phyloP scores from a whole-genome alignment of 2,329 filamentous ascomycete genomes.

The Ascochyta fabae region DNA sequence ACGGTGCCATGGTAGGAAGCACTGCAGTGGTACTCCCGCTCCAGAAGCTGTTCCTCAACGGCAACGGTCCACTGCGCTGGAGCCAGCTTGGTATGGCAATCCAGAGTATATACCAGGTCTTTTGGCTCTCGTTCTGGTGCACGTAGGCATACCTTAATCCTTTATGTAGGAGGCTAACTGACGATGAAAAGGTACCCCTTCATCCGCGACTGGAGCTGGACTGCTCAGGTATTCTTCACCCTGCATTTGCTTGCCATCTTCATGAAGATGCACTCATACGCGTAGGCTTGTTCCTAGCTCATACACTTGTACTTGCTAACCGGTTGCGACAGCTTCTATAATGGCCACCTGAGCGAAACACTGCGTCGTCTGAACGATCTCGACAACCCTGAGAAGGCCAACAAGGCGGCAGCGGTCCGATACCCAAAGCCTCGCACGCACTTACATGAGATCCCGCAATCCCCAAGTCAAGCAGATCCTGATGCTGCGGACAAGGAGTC shows the following conservation, averaged over 20 bases:
- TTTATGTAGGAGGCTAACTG: background rate
- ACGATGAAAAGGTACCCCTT: constrained; percentile 71
- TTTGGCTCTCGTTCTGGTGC: constrained; percentile 85
- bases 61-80: constrained; percentile 71
- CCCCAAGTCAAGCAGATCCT: constrained; percentile 54
- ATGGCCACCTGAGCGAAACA: constrained; percentile 89
- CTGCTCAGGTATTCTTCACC: constrained; percentile 91
- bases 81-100: constrained; percentile 75
- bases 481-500: constrained; percentile 42
- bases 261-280: constrained; percentile 99
- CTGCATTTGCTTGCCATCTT: constrained; percentile 89
- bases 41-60: constrained; percentile 70
- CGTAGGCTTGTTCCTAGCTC: constrained; percentile 48
- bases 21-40: constrained; percentile 76
- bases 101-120: constrained; percentile 80
- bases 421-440: constrained; percentile 66
- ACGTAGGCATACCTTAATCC: constrained; percentile 51
- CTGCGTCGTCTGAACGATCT: constrained; percentile 80
- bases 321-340: constrained; percentile 73
- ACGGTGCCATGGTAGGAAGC: constrained; percentile 81
- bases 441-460: constrained; percentile 59
- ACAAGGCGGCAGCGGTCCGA: constrained; percentile 73
- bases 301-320: background rate
- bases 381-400: constrained; percentile 75
- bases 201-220: constrained; percentile 90